Conservation (phyloP, 2,329 filamentous ascomycete species). For the Sporothrix brasiliensis region DNA sequence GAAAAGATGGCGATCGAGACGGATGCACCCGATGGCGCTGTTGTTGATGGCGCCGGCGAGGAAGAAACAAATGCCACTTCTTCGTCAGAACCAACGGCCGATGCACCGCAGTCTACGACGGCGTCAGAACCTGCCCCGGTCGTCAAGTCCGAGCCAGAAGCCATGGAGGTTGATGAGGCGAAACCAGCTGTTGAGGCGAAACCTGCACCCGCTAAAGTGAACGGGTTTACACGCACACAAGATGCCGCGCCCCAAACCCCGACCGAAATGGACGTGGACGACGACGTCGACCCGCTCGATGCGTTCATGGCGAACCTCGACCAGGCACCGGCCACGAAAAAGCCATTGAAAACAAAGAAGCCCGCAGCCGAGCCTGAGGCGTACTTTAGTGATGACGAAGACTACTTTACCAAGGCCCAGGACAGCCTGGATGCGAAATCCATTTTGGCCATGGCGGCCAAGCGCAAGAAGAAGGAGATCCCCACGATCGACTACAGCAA, state of each 20-base stretch:
- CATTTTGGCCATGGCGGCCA: conserved; percentile 59
- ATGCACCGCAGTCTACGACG: conserved; percentile 25
- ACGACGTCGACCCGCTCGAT: conserved; percentile 85
- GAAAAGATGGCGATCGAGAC: conserved; percentile 54
- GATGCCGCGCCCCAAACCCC: conserved; percentile 45
- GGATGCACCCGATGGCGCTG: conserved; percentile 32
- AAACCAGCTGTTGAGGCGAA: conserved; percentile 5
- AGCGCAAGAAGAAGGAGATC: conserved; percentile 94
- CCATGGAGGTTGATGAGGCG: conserved; percentile 59
- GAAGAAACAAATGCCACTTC: conserved; percentile 34
- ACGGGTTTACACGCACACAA: not conserved
- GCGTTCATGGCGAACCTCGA: conserved; percentile 86
- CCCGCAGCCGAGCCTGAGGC: conserved; percentile 71
- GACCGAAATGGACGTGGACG: conserved; percentile 66
- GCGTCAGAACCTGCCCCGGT: conserved; percentile 34
- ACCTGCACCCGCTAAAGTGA: conserved; percentile 5
- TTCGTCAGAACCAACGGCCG: conserved; percentile 30
- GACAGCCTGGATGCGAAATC: conserved; percentile 53
- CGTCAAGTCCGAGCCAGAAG: conserved; percentile 41
- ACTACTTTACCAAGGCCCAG: conserved; percentile 60
- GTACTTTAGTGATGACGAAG: conserved; percentile 87
- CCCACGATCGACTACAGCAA: conserved; percentile 84
- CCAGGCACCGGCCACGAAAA: conserved; percentile 51
- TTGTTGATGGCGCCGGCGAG: conserved; percentile 19
- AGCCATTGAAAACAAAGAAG: conserved; percentile 51